A percentile compares a stretch with the other conserved stretches of the same genome.
phyloP scores from a whole-genome alignment of 768 basidiomycete genomes.

The Lactarius vividus region DNA sequence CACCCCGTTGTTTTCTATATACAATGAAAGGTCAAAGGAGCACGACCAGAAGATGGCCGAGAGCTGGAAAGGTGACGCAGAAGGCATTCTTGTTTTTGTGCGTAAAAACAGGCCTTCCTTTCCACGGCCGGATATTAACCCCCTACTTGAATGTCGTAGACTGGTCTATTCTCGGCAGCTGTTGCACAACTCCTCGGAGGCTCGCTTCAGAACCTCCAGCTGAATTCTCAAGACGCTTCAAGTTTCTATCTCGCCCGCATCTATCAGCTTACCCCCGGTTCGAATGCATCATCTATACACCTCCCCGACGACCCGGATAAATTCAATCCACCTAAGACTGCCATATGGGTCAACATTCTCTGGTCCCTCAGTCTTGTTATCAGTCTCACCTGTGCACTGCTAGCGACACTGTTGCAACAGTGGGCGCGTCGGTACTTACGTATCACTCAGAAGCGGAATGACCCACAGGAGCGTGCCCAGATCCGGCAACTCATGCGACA shows the following conservation, averaged over 20 bases:
- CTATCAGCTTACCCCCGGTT: conserved; percentile 1
- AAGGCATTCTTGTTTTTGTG: conserved; percentile 9
- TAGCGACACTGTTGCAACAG: background rate
- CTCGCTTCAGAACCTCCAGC: background rate
- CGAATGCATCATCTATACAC: background rate
- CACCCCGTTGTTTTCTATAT: background rate
- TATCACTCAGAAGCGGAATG: background rate
- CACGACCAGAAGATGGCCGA: background rate
- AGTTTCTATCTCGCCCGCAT: conserved; percentile 6
- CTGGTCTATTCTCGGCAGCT: conserved; percentile 5
- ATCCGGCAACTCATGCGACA: background rate
- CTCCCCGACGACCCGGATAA: background rate
- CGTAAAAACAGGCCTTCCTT: background rate
- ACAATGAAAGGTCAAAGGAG: background rate
- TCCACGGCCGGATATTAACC: too few species aligned
- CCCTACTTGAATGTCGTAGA: too few species aligned
- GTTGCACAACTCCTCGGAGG: conserved; percentile 1
- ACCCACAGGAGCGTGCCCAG: background rate
- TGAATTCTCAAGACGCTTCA: background rate
- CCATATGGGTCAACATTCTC: background rate
- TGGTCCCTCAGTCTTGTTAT: background rate
- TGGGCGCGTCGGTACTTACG: background rate
- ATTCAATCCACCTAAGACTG: background rate
- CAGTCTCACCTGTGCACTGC: background rate
- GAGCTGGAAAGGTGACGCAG: conserved; percentile 6